Percentiles rank a stretch among this genome's conserved stretches.
phyloP scores from a whole-genome alignment of 2,329 filamentous ascomycete species.

The Cryoendolithus antarcticus region DNA sequence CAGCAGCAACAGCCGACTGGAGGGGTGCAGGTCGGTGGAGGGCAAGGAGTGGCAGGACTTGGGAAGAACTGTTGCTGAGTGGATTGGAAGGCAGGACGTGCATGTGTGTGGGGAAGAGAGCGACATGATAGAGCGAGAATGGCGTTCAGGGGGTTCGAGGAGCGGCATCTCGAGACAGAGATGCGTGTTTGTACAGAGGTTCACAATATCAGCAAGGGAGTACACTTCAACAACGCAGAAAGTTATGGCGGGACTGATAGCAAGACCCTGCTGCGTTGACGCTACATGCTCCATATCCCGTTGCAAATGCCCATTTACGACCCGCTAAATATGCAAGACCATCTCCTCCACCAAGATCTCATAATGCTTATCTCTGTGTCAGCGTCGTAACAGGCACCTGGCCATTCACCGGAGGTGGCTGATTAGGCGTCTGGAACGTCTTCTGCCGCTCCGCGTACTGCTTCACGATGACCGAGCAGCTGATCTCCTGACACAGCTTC shows the following conservation, averaged over 20 bases:
- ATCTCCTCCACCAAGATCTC: not conserved
- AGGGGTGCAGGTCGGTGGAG: slow-evolving; percentile 19
- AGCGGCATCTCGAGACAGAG: too few relatives aligned
- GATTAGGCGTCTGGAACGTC: slow-evolving; percentile 21
- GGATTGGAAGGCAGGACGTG: not conserved
- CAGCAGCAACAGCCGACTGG: slow-evolving; percentile 53
- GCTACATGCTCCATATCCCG: too few relatives aligned
- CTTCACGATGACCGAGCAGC: slow-evolving; percentile 68
- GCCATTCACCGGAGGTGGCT: slow-evolving; percentile 13
- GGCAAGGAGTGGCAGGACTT: slow-evolving; percentile 17
- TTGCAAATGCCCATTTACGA: too few relatives aligned
- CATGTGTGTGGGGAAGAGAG: too few relatives aligned
- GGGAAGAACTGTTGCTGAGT: slow-evolving; percentile 55
- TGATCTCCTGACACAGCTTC: slow-evolving; percentile 74
- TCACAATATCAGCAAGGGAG: too few relatives aligned
- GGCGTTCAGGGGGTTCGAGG: too few relatives aligned
- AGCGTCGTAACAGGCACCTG: slow-evolving; percentile 9
- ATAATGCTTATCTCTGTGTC: slow-evolving; percentile 6
- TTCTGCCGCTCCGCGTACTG: slow-evolving; percentile 57
- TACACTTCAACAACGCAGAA: too few relatives aligned
- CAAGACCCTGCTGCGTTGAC: too few relatives aligned
- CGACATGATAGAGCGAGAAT: too few relatives aligned
- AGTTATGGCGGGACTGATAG: too few relatives aligned
- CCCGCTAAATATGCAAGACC: too few relatives aligned
- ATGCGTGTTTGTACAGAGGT: too few relatives aligned